A percentile compares a stretch with the other conserved stretches of the same genome.
Conservation (phyloP, 2,329 filamentous ascomycete genomes). For the Botrytis porri region DNA sequence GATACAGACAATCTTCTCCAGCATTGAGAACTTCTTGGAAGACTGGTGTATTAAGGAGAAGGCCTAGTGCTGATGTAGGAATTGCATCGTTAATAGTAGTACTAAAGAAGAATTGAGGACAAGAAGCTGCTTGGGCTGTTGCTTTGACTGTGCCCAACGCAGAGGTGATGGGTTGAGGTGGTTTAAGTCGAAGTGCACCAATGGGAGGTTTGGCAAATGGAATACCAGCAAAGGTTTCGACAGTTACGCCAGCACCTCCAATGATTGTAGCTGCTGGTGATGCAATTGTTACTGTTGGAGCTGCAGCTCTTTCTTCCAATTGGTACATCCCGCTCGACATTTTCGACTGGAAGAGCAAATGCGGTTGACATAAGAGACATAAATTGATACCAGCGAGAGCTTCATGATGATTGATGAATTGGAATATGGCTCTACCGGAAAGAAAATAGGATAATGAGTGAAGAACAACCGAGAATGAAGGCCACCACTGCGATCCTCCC, state of each 20-base stretch:
- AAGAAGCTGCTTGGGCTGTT: conserved; percentile 56
- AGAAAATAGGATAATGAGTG: not conserved
- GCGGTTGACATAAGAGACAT: not conserved
- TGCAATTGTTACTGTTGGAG: conserved; percentile 21
- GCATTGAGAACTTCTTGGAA: conserved; percentile 54
- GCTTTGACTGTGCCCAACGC: conserved; percentile 60
- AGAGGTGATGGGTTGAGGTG: conserved; percentile 59
- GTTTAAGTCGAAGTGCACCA: conserved; percentile 64
- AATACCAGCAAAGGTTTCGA: conserved; percentile 69
- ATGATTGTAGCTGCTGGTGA: conserved; percentile 25
- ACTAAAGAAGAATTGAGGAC: conserved; percentile 69
- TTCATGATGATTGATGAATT: conserved; percentile 12
- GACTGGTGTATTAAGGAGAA: conserved; percentile 53
- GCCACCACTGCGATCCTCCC: not conserved
- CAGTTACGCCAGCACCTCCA: conserved; percentile 27
- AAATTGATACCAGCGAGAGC: not conserved
- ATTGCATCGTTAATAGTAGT: conserved; percentile 43
- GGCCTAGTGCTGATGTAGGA: conserved; percentile 45
- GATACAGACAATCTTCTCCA: conserved; percentile 62
- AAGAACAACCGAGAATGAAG: not conserved
- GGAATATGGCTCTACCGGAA: not conserved
- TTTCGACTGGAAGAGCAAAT: conserved; percentile 1
- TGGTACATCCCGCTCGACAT: not conserved
- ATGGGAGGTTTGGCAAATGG: conserved; percentile 71
- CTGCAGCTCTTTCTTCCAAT: conserved; percentile 10